phyloP scores from a whole-genome alignment of 768 basidiomycete species.

The Clathrus columnatus region DNA sequence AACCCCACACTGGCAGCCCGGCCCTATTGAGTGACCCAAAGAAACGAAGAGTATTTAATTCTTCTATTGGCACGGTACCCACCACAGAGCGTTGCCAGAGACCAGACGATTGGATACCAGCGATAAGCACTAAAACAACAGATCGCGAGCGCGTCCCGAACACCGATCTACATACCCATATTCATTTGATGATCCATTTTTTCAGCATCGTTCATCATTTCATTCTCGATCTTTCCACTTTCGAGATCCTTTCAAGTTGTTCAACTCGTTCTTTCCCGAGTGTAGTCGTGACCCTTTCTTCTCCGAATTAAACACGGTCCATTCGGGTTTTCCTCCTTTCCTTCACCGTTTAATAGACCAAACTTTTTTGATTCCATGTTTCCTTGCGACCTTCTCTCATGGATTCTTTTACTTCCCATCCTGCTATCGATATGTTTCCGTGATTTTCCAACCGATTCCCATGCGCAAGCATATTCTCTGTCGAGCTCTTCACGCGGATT shows the following conservation, averaged over 20 bases:
- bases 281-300: conserved; percentile 20
- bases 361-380: neutral
- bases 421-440: conserved; percentile 5
- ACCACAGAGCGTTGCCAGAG: conserved; percentile 25
- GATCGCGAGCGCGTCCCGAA: conserved; percentile 14
- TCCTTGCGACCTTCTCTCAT: conserved; percentile 11
- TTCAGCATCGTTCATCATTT: conserved; percentile 16
- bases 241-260: conserved; percentile 68
- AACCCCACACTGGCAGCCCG: conserved; percentile 55
- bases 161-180: neutral
- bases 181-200: conserved; percentile 16
- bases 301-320: too few species aligned
- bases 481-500: neutral
- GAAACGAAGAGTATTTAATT: conserved; percentile 42
- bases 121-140: neutral
- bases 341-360: neutral
- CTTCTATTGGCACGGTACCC: conserved; percentile 22
- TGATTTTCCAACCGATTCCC: neutral
- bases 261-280: conserved; percentile 62
- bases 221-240: conserved; percentile 25
- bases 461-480: neutral
- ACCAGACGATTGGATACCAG: conserved; percentile 4
- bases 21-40: conserved; percentile 45
- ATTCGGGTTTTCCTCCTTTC: neutral
- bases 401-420: neutral